Evolutionary conservation across 768 basidiomycete species (phyloP).

Genomic region (Panellus pusillus): DNA sequence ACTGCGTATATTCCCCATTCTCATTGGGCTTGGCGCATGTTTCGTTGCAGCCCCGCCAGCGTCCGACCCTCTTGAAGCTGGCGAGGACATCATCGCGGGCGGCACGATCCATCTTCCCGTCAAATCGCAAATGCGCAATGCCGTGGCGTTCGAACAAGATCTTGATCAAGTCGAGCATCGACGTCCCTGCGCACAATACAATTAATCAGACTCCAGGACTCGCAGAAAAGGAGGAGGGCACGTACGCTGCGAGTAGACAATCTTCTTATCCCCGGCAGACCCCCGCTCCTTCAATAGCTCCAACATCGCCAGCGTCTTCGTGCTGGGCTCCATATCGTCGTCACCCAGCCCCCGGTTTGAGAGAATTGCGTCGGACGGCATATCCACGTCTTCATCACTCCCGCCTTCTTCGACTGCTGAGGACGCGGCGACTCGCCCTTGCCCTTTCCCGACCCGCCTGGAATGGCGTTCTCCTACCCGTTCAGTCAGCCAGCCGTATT

Average conservation of each 20-base stretch:
- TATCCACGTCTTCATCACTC: conserved; percentile 27
- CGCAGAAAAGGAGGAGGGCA: background rate
- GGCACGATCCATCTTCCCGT: conserved; percentile 64
- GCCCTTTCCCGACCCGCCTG: conserved; percentile 27
- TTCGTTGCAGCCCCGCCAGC: no score
- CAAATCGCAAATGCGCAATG: conserved; percentile 59
- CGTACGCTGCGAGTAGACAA: conserved; percentile 71
- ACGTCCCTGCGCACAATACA: conserved; percentile 55
- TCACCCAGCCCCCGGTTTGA: conserved; percentile 60
- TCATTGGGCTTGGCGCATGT: conserved; percentile 2
- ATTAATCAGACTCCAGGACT: background rate
- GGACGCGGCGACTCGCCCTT: conserved; percentile 22
- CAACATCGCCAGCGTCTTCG: conserved; percentile 66
- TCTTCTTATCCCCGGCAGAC: conserved; percentile 63
- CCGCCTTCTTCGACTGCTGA: conserved; percentile 4
- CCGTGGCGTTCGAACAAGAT: conserved; percentile 59
- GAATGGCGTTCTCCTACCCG: no score
- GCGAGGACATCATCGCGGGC: conserved; percentile 50
- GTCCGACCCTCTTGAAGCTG: conserved; percentile 53
- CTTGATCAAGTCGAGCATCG: conserved; percentile 68
- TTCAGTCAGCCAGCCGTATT: no score
- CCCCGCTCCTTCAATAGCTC: conserved; percentile 59
- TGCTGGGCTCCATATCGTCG: conserved; percentile 61
- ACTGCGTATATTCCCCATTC: conserved; percentile 12
- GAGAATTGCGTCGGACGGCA: conserved; percentile 44